Base-by-base conservation (phyloP, 306 rosid species). In the Trifolium fragiferum region DNA sequence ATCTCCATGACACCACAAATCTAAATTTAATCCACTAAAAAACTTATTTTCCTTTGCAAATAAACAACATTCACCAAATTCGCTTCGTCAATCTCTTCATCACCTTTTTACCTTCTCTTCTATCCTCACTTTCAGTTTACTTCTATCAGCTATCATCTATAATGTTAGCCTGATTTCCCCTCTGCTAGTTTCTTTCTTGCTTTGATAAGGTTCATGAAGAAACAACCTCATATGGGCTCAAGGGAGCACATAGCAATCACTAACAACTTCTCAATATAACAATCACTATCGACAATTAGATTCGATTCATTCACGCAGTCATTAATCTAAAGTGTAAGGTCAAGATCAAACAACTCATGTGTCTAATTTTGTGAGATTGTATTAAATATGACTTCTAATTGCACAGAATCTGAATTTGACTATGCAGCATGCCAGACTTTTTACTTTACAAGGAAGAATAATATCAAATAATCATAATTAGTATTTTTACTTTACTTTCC, bases 101-200 rank as follows among this genome's bases (percentile, higher is more conserved):
- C 61, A 5, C 15, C 61, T 19, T 53, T 54, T 54, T 10, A 54
- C 27, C 32, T 54, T 54, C 61, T 20, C 20, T 19, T 20, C 6
- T 51, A 51, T 18, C 27, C 10, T 20, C 8, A 11, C 61, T 55
- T 20, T 10, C 33, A 11, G 15, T 55, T 57, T 23, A 23, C 37
- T 4, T 57, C 16, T 57, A 33, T 57, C 33, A 27, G 16, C 18
- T 13, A 25, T 59, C 50, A 44, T 13, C 4, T 13, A 44, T 46
- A 6, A 46, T 46, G 7, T 4, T 46, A 13, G n/a, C 2, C 1
- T 46, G 53, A 46, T 79, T 79, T 65, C 44, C 55, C 81, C 40
- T 76, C 76, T 66, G 13, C 68, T 32, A 62, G 83, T 81, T 86
- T 73, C 68, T 79, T 49, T 83, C 81, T 66, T 75, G 78, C 81